A percentile compares a stretch with the other conserved stretches of the same genome.
phyloP scores from a whole-genome alignment of 768 basidiomycete species.

The Naganishia kalamii region DNA sequence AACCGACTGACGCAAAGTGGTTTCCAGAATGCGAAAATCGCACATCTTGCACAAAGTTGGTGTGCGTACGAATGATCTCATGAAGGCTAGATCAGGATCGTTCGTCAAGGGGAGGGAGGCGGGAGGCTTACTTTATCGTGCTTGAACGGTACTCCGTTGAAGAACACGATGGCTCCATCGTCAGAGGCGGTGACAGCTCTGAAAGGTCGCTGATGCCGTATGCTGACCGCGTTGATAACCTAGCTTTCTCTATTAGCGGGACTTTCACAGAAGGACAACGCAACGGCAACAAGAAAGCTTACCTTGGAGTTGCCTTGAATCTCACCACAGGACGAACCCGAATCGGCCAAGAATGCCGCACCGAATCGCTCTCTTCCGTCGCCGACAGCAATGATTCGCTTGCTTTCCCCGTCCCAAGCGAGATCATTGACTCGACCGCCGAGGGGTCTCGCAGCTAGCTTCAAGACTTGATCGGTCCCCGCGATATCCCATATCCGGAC shows the following conservation, averaged over 20 bases:
- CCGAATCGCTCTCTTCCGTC: conserved; percentile 74
- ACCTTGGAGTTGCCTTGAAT: conserved; percentile 87
- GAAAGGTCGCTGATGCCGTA: conserved; percentile 82
- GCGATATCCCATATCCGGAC: conserved; percentile 81
- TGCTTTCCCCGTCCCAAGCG: conserved; percentile 93
- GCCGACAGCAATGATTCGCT: conserved; percentile 89
- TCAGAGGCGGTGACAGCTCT: conserved; percentile 83
- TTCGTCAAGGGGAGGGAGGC: background rate
- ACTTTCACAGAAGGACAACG: too few relatives aligned
- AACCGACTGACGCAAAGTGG: conserved; percentile 78
- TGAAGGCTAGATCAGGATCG: background rate
- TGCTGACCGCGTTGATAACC: conserved; percentile 80
- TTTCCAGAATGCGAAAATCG: conserved; percentile 74
- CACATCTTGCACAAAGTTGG: conserved; percentile 86
- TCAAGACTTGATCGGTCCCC: conserved; percentile 73
- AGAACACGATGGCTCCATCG: conserved; percentile 72
- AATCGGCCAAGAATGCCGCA: conserved; percentile 18
- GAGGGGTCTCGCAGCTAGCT: conserved; percentile 48
- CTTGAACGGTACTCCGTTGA: conserved; percentile 84
- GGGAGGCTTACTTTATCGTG: conserved; percentile 63
- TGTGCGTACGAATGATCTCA: conserved; percentile 74
- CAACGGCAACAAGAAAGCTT: background rate
- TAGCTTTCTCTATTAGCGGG: conserved; percentile 45
- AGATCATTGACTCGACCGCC: conserved; percentile 69
- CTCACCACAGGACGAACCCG: conserved; percentile 57